Percentiles rank a stretch among this genome's conserved stretches.
These are phyloP conservation scores for Eimeria sp. DNA, from an alignment of 169 alveolate species.

Conservation along the genomic window DNA sequence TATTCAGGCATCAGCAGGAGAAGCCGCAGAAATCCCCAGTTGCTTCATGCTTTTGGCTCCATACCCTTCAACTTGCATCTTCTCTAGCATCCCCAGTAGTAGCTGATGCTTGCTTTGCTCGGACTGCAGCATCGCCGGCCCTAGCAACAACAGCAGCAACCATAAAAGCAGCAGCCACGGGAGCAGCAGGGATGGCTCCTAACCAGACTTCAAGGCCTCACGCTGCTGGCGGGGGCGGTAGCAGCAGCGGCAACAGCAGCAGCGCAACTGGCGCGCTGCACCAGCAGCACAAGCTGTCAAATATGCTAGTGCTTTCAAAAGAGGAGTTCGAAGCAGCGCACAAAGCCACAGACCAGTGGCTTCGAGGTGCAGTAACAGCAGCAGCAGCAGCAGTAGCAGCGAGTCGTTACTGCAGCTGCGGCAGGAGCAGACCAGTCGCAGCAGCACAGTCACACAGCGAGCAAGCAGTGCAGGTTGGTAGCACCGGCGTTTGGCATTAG, in stretches of 20 bases:
- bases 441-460: neutral
- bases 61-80: neutral
- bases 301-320: neutral
- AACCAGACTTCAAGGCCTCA: neutral
- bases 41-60: no score
- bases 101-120: neutral
- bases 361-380: neutral
- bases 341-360: slow-evolving; percentile 18
- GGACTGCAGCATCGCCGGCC: neutral
- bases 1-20: neutral
- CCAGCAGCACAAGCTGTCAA: neutral
- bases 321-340: slow-evolving; percentile 1
- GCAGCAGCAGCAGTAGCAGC: neutral
- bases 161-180: neutral
- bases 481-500: neutral
- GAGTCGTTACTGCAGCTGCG: neutral
- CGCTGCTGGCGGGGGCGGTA: neutral
- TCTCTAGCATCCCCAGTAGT: neutral
- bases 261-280: neutral
- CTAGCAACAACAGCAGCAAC: neutral
- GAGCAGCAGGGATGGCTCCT: neutral
- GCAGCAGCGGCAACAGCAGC: slow-evolving; percentile 31
- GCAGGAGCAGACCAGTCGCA: neutral
- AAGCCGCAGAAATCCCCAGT: no score
- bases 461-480: neutral